phyloP scores from a whole-genome alignment of 805 yeast species.

The Debaryomyces prosopidis region DNA sequence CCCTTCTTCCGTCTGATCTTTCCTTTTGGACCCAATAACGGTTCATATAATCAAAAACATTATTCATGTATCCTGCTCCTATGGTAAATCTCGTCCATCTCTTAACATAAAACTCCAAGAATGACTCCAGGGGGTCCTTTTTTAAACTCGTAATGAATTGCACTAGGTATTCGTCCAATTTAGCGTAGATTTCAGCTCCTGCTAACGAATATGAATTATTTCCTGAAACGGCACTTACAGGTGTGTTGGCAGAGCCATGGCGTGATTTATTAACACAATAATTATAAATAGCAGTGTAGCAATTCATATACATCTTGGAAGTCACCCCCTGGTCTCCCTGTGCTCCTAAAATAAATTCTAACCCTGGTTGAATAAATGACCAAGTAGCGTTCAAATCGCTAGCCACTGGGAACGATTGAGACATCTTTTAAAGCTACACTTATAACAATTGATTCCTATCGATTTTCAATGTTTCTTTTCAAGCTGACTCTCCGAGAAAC shows the following conservation, averaged over 20 bases:
- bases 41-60: constrained; percentile 93
- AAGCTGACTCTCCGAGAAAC: neutral
- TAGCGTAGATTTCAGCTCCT: constrained; percentile 86
- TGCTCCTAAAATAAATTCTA: constrained; percentile 67
- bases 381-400: constrained; percentile 71
- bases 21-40: constrained; percentile 98
- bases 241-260: constrained; percentile 12
- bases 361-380: constrained; percentile 76
- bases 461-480: neutral
- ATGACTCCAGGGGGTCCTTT: constrained; percentile 60
- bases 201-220: constrained; percentile 54
- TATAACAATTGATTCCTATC: neutral
- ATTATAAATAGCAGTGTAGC: constrained; percentile 90
- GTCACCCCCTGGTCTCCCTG: constrained; percentile 67
- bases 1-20: constrained; percentile 87
- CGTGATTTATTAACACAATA: constrained; percentile 84
- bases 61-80: constrained; percentile 89
- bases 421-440: neutral
- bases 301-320: constrained; percentile 76
- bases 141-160: constrained; percentile 54
- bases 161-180: constrained; percentile 65
- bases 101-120: constrained; percentile 79
- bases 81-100: constrained; percentile 88
- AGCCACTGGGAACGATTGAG: constrained; percentile 46
- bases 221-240: constrained; percentile 14